Percentiles rank a stretch among this genome's conserved stretches.
These are phyloP conservation scores for Amphichorda felina DNA, from an alignment of 2,329 filamentous ascomycete genomes.

Conservation along the genomic window DNA sequence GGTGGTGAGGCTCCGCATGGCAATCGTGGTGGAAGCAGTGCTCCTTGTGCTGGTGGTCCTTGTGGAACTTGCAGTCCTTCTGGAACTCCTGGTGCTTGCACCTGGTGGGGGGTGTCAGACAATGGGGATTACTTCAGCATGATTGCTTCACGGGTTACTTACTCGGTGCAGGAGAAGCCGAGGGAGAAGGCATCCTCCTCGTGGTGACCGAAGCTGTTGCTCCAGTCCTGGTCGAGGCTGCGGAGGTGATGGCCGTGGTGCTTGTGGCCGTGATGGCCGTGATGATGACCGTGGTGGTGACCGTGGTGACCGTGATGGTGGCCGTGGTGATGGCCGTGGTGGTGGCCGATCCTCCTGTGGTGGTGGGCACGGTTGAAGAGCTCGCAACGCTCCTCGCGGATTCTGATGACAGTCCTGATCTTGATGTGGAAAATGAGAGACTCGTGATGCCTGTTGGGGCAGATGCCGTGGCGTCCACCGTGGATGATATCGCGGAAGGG, in stretches of 20 bases:
- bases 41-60: background rate
- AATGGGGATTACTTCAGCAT: background rate
- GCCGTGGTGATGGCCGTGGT: background rate
- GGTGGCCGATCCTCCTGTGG: constrained; percentile 1
- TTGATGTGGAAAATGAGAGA: too few relatives aligned
- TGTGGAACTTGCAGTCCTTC: too few relatives aligned
- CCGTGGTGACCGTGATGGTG: constrained; percentile 1
- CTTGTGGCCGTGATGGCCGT: background rate
- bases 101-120: background rate
- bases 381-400: too few relatives aligned
- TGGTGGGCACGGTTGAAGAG: background rate
- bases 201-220: background rate
- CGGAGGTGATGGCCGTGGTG: background rate
- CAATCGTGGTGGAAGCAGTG: background rate
- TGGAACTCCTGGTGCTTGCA: constrained; percentile 2
- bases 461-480: too few relatives aligned
- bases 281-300: background rate
- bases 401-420: too few relatives aligned
- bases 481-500: too few relatives aligned
- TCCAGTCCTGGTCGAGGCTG: background rate
- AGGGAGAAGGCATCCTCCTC: background rate
- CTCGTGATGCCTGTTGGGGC: too few relatives aligned
- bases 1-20: background rate
- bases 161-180: background rate
- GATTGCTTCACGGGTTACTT: background rate